Evolutionary conservation across 2,329 filamentous ascomycete genomes (phyloP).

Genomic region (Aurifilum marmelostoma): DNA sequence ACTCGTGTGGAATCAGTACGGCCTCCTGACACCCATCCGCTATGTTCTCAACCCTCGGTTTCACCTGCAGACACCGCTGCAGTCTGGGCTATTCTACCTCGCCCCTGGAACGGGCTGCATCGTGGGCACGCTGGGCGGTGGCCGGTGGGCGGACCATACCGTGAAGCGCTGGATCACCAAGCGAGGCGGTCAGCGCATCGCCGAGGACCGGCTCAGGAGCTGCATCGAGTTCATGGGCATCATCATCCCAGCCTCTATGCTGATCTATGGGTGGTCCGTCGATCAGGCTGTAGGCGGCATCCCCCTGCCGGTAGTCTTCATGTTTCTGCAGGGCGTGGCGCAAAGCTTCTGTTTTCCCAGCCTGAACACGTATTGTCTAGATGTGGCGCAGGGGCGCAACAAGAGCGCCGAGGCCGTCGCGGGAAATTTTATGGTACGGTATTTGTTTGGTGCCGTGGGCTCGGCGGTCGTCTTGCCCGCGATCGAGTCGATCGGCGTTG

Average conservation of each 20-base stretch:
- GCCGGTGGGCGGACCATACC: slow-evolving; percentile 65
- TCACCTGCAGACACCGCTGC: slow-evolving; percentile 63
- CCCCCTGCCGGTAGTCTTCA: slow-evolving; percentile 62
- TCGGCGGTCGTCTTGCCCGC: slow-evolving; percentile 75
- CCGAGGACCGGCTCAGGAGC: slow-evolving; percentile 70
- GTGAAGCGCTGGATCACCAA: slow-evolving; percentile 64
- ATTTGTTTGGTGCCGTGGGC: slow-evolving; percentile 72
- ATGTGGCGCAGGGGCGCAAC: slow-evolving; percentile 70
- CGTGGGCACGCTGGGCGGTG: slow-evolving; percentile 67
- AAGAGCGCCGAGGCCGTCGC: slow-evolving; percentile 72
- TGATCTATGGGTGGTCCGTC: slow-evolving; percentile 67
- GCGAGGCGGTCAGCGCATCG: slow-evolving; percentile 56
- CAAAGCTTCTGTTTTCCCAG: slow-evolving; percentile 72
- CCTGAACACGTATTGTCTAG: slow-evolving; percentile 75
- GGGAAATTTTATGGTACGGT: slow-evolving; percentile 78
- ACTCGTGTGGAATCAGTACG: slow-evolving; percentile 74
- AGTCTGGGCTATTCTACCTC: slow-evolving; percentile 70
- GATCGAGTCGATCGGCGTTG: slow-evolving; percentile 74
- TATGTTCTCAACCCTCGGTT: slow-evolving; percentile 74
- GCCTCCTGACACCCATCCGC: slow-evolving; percentile 67
- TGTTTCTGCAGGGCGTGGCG: slow-evolving; percentile 70
- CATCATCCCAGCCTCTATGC: slow-evolving; percentile 64
- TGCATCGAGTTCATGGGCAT: slow-evolving; percentile 61
- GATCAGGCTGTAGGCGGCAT: slow-evolving; percentile 45
- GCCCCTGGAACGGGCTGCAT: slow-evolving; percentile 70